Conservation (phyloP, 2,329 filamentous ascomycete genomes). For the Pyrenochaeta sp. region DNA sequence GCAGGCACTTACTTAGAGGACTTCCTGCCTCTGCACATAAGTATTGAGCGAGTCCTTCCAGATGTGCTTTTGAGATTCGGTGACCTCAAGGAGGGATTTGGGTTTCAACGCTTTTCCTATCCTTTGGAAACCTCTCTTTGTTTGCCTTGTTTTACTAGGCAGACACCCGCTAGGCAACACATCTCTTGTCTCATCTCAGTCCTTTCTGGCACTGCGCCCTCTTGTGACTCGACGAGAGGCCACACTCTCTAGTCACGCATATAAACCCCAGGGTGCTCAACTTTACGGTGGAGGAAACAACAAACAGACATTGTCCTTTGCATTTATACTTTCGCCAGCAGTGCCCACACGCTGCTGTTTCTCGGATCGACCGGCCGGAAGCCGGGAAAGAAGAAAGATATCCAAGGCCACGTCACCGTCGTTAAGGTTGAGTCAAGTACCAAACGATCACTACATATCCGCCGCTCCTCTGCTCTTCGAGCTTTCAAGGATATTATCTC, state of each 20-base stretch:
- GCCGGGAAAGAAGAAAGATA: conserved; percentile 35
- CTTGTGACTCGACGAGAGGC: conserved; percentile 36
- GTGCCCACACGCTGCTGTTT: conserved; percentile 30
- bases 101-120: conserved; percentile 18
- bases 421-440: conserved; percentile 38
- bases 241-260: conserved; percentile 43
- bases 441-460: conserved; percentile 32
- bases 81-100: conserved; percentile 32
- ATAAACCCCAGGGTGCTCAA: conserved; percentile 29
- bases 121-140: conserved; percentile 9
- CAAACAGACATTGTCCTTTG: conserved; percentile 23
- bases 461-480: conserved; percentile 28
- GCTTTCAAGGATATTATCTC: conserved; percentile 34
- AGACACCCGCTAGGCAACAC: conserved; percentile 40
- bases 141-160: conserved; percentile 31
- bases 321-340: conserved; percentile 16
- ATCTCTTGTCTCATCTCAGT: conserved; percentile 36
- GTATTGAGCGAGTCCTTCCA: conserved; percentile 35
- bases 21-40: conserved; percentile 38
- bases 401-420: conserved; percentile 27
- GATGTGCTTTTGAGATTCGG: conserved; percentile 23
- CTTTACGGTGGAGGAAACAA: conserved; percentile 26
- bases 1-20: conserved; percentile 24
- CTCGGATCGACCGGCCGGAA: conserved; percentile 40
- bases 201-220: conserved; percentile 38